A percentile compares a stretch with the other conserved stretches of the same genome.
Conservation (phyloP, 805 yeast species). For the Metschnikowia sp. region DNA sequence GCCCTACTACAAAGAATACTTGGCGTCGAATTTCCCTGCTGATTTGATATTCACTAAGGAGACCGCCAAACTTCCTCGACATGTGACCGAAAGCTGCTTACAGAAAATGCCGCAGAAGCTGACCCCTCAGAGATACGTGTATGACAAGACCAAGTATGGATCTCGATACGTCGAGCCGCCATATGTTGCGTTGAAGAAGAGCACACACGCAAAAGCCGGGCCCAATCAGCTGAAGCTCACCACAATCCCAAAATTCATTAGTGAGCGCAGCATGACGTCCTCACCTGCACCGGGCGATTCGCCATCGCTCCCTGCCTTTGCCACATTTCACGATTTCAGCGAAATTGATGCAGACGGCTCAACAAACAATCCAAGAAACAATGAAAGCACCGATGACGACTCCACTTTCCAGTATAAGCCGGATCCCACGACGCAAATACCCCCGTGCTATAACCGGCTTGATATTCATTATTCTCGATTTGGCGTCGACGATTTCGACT, state of each 20-base stretch:
- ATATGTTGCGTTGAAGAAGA: slow-evolving; percentile 36
- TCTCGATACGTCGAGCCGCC: slow-evolving; percentile 47
- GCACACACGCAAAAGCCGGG: slow-evolving; percentile 11
- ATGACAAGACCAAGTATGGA: slow-evolving; percentile 57
- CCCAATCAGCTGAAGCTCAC: slow-evolving; percentile 10
- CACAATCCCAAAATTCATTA: slow-evolving; percentile 53
- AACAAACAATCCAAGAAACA: slow-evolving; percentile 7
- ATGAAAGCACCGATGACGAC: slow-evolving; percentile 4
- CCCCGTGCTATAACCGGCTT: slow-evolving; percentile 71
- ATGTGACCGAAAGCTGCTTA: slow-evolving; percentile 40
- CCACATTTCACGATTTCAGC: slow-evolving; percentile 9
- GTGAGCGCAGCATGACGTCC: slow-evolving; percentile 40
- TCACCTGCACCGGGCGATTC: slow-evolving; percentile 14
- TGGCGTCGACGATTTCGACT: slow-evolving; percentile 94
- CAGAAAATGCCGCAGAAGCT: background rate
- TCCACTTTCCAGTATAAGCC: slow-evolving; percentile 21
- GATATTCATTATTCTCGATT: slow-evolving; percentile 81
- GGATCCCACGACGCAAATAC: slow-evolving; percentile 34
- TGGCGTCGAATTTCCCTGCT: slow-evolving; percentile 78
- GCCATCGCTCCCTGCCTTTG: slow-evolving; percentile 8
- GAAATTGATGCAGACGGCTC: slow-evolving; percentile 12
- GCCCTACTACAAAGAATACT: slow-evolving; percentile 77
- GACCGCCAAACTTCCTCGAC: slow-evolving; percentile 56
- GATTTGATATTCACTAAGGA: slow-evolving; percentile 58
- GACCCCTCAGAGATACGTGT: slow-evolving; percentile 30